phyloP scores from a whole-genome alignment of 306 rosid species.

The Glycine soja region DNA sequence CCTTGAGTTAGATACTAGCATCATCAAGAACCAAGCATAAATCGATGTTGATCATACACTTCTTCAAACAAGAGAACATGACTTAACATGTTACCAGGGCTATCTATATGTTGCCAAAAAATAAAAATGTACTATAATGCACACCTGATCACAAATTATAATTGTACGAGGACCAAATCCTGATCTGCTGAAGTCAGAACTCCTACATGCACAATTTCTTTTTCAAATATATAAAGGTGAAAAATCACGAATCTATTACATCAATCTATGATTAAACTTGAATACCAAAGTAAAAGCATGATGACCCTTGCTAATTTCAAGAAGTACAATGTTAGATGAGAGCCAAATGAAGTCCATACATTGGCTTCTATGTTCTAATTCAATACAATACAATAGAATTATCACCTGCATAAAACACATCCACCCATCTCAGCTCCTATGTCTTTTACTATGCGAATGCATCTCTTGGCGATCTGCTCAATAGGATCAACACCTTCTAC shows the following conservation, averaged over 20 bases:
- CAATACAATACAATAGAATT: neutral
- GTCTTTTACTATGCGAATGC: constrained; percentile 90
- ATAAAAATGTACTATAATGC: neutral
- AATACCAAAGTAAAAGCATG: constrained; percentile 25
- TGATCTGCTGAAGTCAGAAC: constrained; percentile 93
- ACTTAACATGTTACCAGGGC: constrained; percentile 14
- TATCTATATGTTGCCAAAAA: constrained; percentile 32
- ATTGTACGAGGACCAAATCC: constrained; percentile 99
- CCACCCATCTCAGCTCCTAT: constrained; percentile 86
- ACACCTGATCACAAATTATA: constrained; percentile 97
- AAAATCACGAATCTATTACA: constrained; percentile 30
- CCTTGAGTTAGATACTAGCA: constrained; percentile 23
- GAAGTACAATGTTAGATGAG: constrained; percentile 27
- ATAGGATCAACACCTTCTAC: constrained; percentile 88
- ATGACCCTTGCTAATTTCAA: constrained; percentile 21
- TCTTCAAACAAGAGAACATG: constrained; percentile 34
- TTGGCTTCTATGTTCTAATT: constrained; percentile 39
- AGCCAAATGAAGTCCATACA: constrained; percentile 27
- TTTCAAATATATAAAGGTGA: constrained; percentile 37
- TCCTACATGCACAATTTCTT: constrained; percentile 57
- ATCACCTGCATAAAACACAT: constrained; percentile 93
- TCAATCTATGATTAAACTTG: constrained; percentile 35
- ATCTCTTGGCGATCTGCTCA: constrained; percentile 84
- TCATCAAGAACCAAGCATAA: constrained; percentile 22
- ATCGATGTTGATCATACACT: constrained; percentile 36